phyloP scores from a whole-genome alignment of 108 stramenopile species.

The Skeletonema potamos region DNA sequence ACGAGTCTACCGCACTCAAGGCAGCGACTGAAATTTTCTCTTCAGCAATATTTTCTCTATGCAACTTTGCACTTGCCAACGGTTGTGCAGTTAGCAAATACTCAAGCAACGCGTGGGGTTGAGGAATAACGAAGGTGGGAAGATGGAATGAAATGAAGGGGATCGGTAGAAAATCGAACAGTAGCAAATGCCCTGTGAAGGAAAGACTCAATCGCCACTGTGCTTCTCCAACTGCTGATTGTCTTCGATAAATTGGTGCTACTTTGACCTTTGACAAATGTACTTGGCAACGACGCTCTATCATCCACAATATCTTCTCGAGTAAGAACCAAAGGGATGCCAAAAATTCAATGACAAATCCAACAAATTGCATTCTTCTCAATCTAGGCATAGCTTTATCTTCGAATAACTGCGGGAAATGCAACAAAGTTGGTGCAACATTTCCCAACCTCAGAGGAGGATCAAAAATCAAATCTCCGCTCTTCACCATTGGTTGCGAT shows the following conservation, averaged over 20 bases:
- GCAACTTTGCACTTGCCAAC: conserved; percentile 72
- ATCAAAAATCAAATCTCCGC: conserved; percentile 64
- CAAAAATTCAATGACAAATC: conserved; percentile 61
- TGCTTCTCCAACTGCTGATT: conserved; percentile 27
- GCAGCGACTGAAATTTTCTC: conserved; percentile 67
- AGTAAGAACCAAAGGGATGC: conserved; percentile 63
- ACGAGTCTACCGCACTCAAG: conserved; percentile 63
- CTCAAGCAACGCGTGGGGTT: conserved; percentile 81
- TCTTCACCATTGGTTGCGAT: conserved; percentile 81
- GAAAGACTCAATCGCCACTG: conserved; percentile 79
- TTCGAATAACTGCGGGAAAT: conserved; percentile 84
- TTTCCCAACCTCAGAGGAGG: conserved; percentile 78
- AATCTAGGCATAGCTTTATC: conserved; percentile 64
- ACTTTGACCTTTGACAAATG: conserved; percentile 73
- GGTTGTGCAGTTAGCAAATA: conserved; percentile 75
- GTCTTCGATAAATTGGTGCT: conserved; percentile 65
- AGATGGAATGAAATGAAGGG: conserved; percentile 77
- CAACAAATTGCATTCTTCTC: conserved; percentile 60
- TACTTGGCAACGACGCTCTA: conserved; percentile 77
- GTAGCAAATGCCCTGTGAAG: conserved; percentile 75
- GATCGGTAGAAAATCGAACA: conserved; percentile 78
- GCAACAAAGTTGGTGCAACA: conserved; percentile 86
- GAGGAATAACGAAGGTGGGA: conserved; percentile 88
- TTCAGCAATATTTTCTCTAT: conserved; percentile 77
- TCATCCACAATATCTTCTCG: conserved; percentile 79